Base-by-base conservation (phyloP, 192 early-diverging fungal genomes). In the Backusella macrospora region DNA sequence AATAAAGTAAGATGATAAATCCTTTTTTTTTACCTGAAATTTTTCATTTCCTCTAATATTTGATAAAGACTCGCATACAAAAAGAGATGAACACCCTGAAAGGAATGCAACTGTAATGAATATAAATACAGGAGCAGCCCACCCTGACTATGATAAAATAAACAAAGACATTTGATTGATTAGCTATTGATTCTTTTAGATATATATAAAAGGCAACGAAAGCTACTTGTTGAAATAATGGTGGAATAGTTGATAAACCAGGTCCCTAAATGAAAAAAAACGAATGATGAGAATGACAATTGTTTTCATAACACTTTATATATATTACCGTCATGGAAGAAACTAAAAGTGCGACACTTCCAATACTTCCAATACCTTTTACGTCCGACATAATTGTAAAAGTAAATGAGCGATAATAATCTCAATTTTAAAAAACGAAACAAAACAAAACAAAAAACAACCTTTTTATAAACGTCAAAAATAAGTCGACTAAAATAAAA, bases 61-160 rank as follows among this genome's bases (percentile, higher is more conserved):
- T 8, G 89, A 90, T 82, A 91, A 85, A 18, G 86, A 79, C 73
- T 93, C 92, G 69, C 88, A 86, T 62, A 93, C 81, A 76, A 92
- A 91, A n/a, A 93, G 73, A 42, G 85, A 85, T 26, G 88, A 85
- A 15, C 89, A 80, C 10, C 76, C 84, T 26, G 89, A 86, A n/a
- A 93, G 67, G n/a, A 86, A 79, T 1, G 81, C 88, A 18, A 92
- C 81, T 15, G 88, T 62, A 13, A 87, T 34, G 62, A 93, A 90
- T 3, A 75, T 76, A 15, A 93, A 10, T 3, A 83, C 47, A 15
- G 92, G 76, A 2, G 64, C 49, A 39, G 62, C 62, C 76, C 76
- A 77, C 14, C 76, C 76, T 18, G 88, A 38, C 90, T 89, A 73
- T 34, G 29, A 34, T 45, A 38, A 16, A 45, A 62, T 37, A n/a